A percentile compares a stretch with the other conserved stretches of the same genome.
Conservation (phyloP, 148 eudicot species). For the Fagopyrum esculentum region DNA sequence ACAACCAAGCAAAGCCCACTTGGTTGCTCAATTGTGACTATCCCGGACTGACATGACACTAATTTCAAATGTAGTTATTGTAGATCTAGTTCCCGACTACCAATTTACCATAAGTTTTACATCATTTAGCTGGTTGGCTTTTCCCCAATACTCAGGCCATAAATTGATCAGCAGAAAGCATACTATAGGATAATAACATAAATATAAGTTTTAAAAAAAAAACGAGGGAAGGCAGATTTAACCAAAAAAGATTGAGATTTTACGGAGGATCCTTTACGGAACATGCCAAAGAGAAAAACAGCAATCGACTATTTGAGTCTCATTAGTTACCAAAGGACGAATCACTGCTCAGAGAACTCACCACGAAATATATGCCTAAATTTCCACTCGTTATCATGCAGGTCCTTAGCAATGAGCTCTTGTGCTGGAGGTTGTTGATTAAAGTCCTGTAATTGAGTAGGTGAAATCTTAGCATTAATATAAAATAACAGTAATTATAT, state of each 20-base stretch:
- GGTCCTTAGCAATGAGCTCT: slow-evolving; percentile 61
- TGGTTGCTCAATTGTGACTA: background rate
- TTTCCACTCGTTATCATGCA: slow-evolving; percentile 77
- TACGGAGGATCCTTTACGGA: background rate
- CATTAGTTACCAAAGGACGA: background rate
- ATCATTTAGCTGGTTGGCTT: background rate
- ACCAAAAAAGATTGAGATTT: background rate
- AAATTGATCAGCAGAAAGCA: background rate
- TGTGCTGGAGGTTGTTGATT: slow-evolving; percentile 65
- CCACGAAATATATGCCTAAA: slow-evolving; percentile 71
- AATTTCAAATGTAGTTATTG: background rate
- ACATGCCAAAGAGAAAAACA: background rate
- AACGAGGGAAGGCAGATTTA: background rate
- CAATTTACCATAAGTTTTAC: background rate
- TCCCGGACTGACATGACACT: background rate
- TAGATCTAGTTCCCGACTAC: background rate
- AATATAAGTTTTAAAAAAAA: background rate
- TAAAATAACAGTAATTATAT: background rate
- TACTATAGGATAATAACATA: background rate
- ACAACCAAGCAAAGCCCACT: background rate
- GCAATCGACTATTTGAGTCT: background rate
- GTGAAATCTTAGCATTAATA: background rate
- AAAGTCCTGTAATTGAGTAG: slow-evolving; percentile 37
- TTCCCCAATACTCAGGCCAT: background rate
- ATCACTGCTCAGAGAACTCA: slow-evolving; percentile 19